Evolutionary conservation across 768 basidiomycete species (phyloP).

Genomic region (Cystofilobasidium macerans): DNA sequence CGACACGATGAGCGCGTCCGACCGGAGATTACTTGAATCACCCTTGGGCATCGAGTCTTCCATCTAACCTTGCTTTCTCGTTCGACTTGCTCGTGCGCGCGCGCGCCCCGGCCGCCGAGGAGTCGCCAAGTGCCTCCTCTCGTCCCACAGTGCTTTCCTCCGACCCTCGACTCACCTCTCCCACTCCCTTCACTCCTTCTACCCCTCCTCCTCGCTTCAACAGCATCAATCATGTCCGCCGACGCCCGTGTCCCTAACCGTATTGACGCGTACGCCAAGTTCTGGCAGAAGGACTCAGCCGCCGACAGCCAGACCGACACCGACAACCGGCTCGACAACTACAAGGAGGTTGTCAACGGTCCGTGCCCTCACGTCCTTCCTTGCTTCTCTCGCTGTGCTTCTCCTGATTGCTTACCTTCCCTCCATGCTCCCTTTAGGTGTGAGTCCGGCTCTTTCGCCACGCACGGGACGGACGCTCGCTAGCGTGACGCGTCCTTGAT

Average conservation of each 20-base stretch:
- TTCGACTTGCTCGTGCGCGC: too few relatives aligned
- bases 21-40: too few relatives aligned
- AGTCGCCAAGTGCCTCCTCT: constrained; percentile 25
- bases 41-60: too few relatives aligned
- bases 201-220: not conserved
- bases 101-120: too few relatives aligned
- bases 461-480: too few relatives aligned
- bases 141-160: constrained; percentile 56
- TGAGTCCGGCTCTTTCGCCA: too few relatives aligned
- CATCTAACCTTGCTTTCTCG: too few relatives aligned
- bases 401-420: not conserved
- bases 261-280: constrained; percentile 54
- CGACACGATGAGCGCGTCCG: too few relatives aligned
- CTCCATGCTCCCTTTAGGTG: too few relatives aligned
- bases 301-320: constrained; percentile 58
- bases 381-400: too few relatives aligned
- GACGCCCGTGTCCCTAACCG: constrained; percentile 26
- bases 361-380: constrained; percentile 29
- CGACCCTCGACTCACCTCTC: not conserved
- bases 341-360: constrained; percentile 92
- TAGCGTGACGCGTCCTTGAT: not conserved
- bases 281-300: constrained; percentile 75
- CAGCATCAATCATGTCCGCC: constrained; percentile 24
- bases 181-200: not conserved
- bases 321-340: constrained; percentile 63